Percentiles rank a stretch among this genome's conserved stretches.
These are phyloP conservation scores for Pleurotus sapidus DNA, from an alignment of 768 basidiomycete species.

Conservation along the genomic window DNA sequence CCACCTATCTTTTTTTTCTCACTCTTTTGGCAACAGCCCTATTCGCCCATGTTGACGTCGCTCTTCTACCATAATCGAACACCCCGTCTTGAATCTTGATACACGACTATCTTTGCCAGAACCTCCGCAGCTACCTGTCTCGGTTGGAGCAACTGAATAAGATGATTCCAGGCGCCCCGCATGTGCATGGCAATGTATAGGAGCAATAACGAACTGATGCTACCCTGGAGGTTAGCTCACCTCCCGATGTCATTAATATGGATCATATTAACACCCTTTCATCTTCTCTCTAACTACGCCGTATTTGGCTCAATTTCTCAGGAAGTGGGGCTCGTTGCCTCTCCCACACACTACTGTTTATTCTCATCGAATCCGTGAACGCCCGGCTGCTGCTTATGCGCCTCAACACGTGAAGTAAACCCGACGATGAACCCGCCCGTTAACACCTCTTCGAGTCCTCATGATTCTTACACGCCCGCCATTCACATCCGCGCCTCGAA, in stretches of 20 bases:
- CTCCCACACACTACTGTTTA: not conserved
- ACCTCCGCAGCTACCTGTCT: not conserved
- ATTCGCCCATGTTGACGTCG: not conserved
- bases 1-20: not conserved
- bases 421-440: too few species aligned
- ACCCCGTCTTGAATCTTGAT: not conserved
- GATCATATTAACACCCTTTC: not conserved
- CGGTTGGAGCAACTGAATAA: not conserved
- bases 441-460: too few species aligned
- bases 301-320: conserved; percentile 1
- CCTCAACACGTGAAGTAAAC: too few species aligned
- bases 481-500: too few species aligned
- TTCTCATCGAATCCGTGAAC: not conserved
- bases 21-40: not conserved
- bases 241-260: not conserved
- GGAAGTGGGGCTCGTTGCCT: not conserved
- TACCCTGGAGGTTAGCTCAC: conserved; percentile 1
- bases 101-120: too few species aligned
- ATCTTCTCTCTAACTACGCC: conserved; percentile 1
- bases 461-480: too few species aligned
- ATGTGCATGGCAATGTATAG: not conserved
- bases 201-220: not conserved
- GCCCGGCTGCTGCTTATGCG: too few species aligned
- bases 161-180: not conserved
- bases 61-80: not conserved